These are phyloP conservation scores for Auricularia cornea DNA, from an alignment of 768 basidiomycete genomes.

Conservation along the genomic window DNA sequence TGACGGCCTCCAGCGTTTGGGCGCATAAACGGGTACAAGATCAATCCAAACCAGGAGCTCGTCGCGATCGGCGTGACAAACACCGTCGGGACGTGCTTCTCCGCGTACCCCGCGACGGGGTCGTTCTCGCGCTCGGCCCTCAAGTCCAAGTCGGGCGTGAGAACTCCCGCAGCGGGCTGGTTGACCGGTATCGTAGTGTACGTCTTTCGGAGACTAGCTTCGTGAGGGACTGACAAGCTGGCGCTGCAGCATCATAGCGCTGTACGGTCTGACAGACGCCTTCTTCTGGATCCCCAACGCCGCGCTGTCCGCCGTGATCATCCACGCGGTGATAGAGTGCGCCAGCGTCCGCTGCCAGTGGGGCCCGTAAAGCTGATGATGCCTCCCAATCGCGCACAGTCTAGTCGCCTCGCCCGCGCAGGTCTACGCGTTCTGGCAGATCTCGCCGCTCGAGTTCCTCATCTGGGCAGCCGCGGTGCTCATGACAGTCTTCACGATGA, in stretches of 20 bases:
- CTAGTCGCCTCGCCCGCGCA: conserved; percentile 77
- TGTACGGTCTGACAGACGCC: conserved; percentile 89
- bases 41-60: conserved; percentile 88
- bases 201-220: too few species aligned
- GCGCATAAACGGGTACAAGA: conserved; percentile 90
- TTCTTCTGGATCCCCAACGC: conserved; percentile 80
- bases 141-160: conserved; percentile 94
- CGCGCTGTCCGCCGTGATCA: conserved; percentile 81
- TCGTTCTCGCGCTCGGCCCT: conserved; percentile 98
- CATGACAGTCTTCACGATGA: conserved; percentile 85
- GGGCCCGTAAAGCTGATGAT: conserved; percentile 5
- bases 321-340: conserved; percentile 77
- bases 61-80: conserved; percentile 98
- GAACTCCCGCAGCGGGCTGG: conserved; percentile 87
- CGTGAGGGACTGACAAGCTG: too few species aligned
- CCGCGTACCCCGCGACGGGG: conserved; percentile 92
- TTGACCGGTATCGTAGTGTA: conserved; percentile 72
- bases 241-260: conserved; percentile 51
- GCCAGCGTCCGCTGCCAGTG: neutral
- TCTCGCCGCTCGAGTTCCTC: conserved; percentile 85
- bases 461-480: conserved; percentile 84
- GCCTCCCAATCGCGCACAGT: conserved; percentile 17
- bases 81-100: conserved; percentile 81
- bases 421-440: conserved; percentile 86
- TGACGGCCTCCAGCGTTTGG: conserved; percentile 87